Conservation (phyloP, 352 stramenopile genomes). For the Thraustotheca clavata region DNA sequence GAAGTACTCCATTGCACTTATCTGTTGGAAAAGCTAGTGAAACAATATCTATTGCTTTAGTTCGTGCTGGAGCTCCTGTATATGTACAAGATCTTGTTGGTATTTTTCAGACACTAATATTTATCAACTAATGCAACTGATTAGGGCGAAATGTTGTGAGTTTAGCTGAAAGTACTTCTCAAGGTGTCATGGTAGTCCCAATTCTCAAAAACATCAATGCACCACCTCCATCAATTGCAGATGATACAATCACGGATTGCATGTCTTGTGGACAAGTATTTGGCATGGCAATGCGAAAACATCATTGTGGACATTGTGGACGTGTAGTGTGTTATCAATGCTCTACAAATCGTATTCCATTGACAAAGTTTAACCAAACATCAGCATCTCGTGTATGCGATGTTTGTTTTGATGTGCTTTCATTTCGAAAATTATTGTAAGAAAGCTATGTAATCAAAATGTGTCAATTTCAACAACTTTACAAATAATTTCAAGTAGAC, state of each 20-base stretch:
- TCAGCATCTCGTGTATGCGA: constrained; percentile 71
- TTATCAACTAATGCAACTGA: background rate
- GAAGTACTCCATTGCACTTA: constrained; percentile 75
- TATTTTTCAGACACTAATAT: background rate
- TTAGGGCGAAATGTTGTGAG: constrained; percentile 59
- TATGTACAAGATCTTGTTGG: constrained; percentile 73
- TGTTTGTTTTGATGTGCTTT: constrained; percentile 76
- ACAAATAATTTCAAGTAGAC: no score
- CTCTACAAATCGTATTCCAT: constrained; percentile 73
- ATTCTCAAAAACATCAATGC: constrained; percentile 67
- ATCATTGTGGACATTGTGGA: constrained; percentile 77
- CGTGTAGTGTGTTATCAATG: constrained; percentile 82
- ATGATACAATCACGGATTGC: constrained; percentile 65
- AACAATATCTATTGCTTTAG: constrained; percentile 56
- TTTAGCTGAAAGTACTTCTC: constrained; percentile 70
- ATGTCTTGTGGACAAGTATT: constrained; percentile 65
- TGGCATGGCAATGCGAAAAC: constrained; percentile 73
- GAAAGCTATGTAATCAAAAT: no score
- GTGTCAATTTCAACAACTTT: no score
- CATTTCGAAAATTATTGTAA: constrained; percentile 73
- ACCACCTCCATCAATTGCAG: constrained; percentile 48
- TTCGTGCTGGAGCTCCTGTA: constrained; percentile 64
- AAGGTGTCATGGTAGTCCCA: constrained; percentile 69
- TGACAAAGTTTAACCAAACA: constrained; percentile 73
- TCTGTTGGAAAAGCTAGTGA: constrained; percentile 67